Evolutionary conservation across 2,329 filamentous ascomycete genomes (phyloP).

Genomic region (Botrytis byssoidea): DNA sequence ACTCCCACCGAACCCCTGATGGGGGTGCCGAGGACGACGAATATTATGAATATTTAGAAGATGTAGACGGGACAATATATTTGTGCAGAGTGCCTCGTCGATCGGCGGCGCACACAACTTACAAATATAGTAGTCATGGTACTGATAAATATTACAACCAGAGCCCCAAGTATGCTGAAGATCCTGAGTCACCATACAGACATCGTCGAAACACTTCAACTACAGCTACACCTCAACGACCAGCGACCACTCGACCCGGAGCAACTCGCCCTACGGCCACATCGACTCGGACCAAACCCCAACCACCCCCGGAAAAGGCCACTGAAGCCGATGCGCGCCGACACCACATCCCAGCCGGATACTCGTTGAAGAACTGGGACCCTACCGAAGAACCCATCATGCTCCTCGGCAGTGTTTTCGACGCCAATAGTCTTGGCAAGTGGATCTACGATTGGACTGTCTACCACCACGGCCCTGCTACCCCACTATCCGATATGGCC

Average conservation of each 20-base stretch:
- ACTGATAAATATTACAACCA: conserved; percentile 41
- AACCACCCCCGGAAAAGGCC: conserved; percentile 47
- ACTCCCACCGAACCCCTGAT: conserved; percentile 41
- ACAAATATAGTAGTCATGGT: conserved; percentile 40
- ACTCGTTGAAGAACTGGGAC: conserved; percentile 98
- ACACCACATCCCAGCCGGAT: conserved; percentile 81
- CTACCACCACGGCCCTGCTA: conserved; percentile 77
- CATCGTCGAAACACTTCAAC: conserved; percentile 34
- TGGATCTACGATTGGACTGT: conserved; percentile 99
- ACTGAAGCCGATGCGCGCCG: conserved; percentile 59
- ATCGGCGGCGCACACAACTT: conserved; percentile 31
- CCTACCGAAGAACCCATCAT: conserved; percentile 91
- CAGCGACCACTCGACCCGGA: conserved; percentile 23
- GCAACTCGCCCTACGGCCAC: conserved; percentile 32
- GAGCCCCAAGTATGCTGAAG: conserved; percentile 36
- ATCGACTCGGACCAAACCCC: conserved; percentile 39
- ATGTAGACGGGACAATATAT: conserved; percentile 35
- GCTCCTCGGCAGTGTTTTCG: conserved; percentile 91
- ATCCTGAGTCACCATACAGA: conserved; percentile 31
- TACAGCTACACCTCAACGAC: conserved; percentile 36
- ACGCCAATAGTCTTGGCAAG: conserved; percentile 94
- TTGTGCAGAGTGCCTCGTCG: conserved; percentile 22
- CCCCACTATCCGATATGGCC: conserved; percentile 84
- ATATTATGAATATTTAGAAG: conserved; percentile 38
- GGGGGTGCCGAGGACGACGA: conserved; percentile 42